A percentile compares a stretch with the other conserved stretches of the same genome.
These are phyloP conservation scores for Aspergillus puulaauensis DNA, from an alignment of 2,329 filamentous ascomycete species.

Conservation along the genomic window DNA sequence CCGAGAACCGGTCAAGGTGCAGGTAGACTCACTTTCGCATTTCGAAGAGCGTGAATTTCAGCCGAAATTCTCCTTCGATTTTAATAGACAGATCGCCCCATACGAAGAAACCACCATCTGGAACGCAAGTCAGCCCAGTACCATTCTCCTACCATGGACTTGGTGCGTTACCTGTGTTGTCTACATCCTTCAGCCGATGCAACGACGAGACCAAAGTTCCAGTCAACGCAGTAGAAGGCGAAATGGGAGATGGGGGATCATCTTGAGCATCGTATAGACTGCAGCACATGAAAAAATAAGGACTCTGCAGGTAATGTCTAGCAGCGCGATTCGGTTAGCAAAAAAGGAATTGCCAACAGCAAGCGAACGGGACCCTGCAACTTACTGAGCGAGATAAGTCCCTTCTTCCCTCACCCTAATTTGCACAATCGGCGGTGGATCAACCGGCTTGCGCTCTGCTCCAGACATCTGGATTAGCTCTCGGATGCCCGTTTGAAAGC, in stretches of 20 bases:
- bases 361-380: conserved; percentile 21
- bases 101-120: conserved; percentile 83
- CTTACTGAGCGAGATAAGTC: conserved; percentile 61
- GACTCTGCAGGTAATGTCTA: conserved; percentile 63
- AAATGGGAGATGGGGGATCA: conserved; percentile 42
- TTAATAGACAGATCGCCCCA: conserved; percentile 84
- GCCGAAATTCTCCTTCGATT: conserved; percentile 67
- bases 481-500: conserved; percentile 3
- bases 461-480: conserved; percentile 13
- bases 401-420: conserved; percentile 54
- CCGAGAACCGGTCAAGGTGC: not conserved
- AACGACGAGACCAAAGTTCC: conserved; percentile 78
- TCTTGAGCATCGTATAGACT: conserved; percentile 54
- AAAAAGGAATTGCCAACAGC: not conserved
- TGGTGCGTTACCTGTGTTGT: conserved; percentile 57
- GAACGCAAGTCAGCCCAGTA: conserved; percentile 8
- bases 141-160: not conserved
- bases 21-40: conserved; percentile 55
- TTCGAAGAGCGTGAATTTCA: conserved; percentile 78
- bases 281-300: conserved; percentile 63
- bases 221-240: conserved; percentile 57
- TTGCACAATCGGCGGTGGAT: conserved; percentile 79
- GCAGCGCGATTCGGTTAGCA: conserved; percentile 2
- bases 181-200: conserved; percentile 75
- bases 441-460: conserved; percentile 78